phyloP scores from a whole-genome alignment of 345 rosid species.

The Boechera stricta region DNA sequence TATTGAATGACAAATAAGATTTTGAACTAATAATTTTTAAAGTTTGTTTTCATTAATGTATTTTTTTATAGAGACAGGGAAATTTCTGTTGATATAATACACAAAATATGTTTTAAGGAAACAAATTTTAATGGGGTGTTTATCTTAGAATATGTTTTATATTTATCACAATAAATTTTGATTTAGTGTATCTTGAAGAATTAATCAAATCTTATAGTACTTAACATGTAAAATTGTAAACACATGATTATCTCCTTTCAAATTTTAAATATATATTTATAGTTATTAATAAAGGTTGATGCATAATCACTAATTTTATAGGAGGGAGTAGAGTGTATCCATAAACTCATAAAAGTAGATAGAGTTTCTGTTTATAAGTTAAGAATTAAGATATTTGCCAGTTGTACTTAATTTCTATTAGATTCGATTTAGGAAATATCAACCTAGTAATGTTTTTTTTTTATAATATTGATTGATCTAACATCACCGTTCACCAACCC shows the following conservation, averaged over 20 bases:
- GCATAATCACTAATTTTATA: background rate
- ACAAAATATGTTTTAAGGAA: background rate
- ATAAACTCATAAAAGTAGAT: background rate
- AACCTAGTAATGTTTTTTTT: background rate
- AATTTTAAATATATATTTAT: no score
- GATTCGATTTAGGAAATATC: background rate
- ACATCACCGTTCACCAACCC: background rate
- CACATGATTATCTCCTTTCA: background rate
- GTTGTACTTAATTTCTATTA: background rate
- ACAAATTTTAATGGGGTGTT: no score
- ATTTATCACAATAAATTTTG: background rate
- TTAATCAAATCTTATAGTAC: background rate
- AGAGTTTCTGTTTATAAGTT: background rate
- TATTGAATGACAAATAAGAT: no score
- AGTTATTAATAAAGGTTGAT: background rate
- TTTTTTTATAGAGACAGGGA: no score
- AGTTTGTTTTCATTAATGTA: no score
- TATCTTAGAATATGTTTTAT: no score
- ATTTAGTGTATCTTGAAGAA: conserved; percentile 5
- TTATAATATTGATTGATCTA: background rate
- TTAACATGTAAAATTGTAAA: background rate
- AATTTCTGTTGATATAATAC: no score
- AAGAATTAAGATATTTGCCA: background rate
- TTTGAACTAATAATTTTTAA: no score
- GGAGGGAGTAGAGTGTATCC: background rate